Evolutionary conservation across 208 protist genomes (phyloP).

Genomic region (Trypanosoma caninum): DNA sequence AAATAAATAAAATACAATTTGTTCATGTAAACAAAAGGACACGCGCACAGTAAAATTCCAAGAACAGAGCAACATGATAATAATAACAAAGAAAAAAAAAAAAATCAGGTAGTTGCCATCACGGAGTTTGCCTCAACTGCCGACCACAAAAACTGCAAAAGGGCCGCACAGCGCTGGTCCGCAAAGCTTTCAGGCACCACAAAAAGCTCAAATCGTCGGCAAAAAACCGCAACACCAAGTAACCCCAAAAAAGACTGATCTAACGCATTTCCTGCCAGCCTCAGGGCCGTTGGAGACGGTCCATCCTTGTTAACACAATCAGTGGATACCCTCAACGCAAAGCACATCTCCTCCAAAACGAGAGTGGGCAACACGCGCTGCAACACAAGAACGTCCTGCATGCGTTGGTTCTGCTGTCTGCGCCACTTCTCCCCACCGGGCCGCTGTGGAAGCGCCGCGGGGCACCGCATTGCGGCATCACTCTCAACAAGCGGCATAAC

Average conservation of each 20-base stretch:
- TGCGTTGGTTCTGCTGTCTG: neutral
- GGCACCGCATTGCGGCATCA: constrained; percentile 15
- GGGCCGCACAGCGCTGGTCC: constrained; percentile 28
- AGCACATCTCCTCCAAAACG: constrained; percentile 57
- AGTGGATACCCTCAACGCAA: constrained; percentile 34
- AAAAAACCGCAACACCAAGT: constrained; percentile 58
- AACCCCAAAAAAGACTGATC: constrained; percentile 59
- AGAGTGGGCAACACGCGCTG: constrained; percentile 48
- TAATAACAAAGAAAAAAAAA: neutral
- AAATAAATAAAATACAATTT: too few relatives aligned
- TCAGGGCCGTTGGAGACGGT: neutral
- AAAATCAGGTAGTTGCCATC: constrained; percentile 4
- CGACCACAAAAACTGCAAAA: constrained; percentile 53
- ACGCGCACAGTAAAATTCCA: too few relatives aligned
- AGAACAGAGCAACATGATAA: too few relatives aligned
- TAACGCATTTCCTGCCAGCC: constrained; percentile 12
- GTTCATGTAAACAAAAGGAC: too few relatives aligned
- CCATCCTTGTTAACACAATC: neutral
- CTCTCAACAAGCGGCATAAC: constrained; percentile 45
- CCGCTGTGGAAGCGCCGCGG: constrained; percentile 14
- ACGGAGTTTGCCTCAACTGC: constrained; percentile 30
- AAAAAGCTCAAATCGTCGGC: constrained; percentile 43
- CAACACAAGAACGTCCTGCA: constrained; percentile 26
- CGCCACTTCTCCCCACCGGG: constrained; percentile 16
- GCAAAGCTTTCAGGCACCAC: constrained; percentile 43